Evolutionary conservation across 2,329 filamentous ascomycete genomes (phyloP), one percentile per base, ranked within the genome.

Genomic region (Xylariaceae sp.): DNA sequence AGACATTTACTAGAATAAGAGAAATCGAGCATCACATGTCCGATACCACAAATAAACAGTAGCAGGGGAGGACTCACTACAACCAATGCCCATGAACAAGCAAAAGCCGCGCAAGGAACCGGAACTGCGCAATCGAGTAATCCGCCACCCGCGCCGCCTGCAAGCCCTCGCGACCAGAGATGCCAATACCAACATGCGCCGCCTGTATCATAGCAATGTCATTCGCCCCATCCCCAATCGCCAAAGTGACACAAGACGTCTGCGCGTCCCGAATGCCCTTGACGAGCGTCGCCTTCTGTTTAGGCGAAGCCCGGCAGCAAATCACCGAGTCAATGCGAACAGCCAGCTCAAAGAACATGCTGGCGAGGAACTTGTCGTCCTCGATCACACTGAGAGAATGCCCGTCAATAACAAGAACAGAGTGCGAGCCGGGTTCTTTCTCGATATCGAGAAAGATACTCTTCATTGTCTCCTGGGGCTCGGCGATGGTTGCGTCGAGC

Each of bases 151-250:
- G 82, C 0, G 92, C 90, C 8, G 92, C 92, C 69, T 96, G 92
- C 0, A 96, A 76, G 0, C 92, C 92, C 71, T 96, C 92, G 65
- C 92, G 92, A 2, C 92, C 92, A 0, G 90, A 92, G 48, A 96
- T 92, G 15, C 92, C 92, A 46, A 96, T 86, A 10, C 92, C 92
- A 12, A 96, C 90, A 67, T 96, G 91, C 0, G 78, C 76, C 5
- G 78, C 89, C 64, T 92, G 89, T 46, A 96, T 95, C 92, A 96
- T 96, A 49, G 92, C 90, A 64, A 96, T 86, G 65, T 96, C 92
- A 65, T 96, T 96, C 45, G 92, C 91, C 32, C 92, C 92, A 67
- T 96, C 92, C 2, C 92, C 92, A 58, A 96, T 95, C 1, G 92
- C 91, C n/a, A 97, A 78, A 0, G 92, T 97, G 43, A 96, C 83